Evolutionary conservation across 495 filamentous ascomycete genomes (phyloP).

Genomic region (Achaetomiella virescens): DNA sequence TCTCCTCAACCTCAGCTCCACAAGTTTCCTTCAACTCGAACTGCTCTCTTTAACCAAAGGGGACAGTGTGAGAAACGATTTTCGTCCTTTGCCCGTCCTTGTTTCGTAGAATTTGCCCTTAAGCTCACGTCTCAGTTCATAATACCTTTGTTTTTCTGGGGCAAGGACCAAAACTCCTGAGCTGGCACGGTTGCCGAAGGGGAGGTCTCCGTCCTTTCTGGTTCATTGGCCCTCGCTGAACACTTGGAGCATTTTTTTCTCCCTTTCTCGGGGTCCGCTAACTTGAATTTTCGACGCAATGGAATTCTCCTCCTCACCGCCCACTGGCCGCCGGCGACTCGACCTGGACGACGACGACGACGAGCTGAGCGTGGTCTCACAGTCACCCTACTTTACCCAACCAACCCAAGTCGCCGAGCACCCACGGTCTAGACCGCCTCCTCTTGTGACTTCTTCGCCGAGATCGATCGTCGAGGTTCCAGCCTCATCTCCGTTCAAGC

Average conservation of each 20-base stretch:
- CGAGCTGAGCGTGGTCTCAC: constrained; percentile 15
- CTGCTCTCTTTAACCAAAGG: too few species aligned
- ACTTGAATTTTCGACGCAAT: not conserved
- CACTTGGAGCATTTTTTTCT: not conserved
- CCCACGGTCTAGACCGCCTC: constrained; percentile 10
- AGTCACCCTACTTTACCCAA: constrained; percentile 47
- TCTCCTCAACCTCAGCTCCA: not conserved
- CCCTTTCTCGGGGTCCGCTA: not conserved
- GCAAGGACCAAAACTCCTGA: not conserved
- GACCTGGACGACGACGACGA: constrained; percentile 21
- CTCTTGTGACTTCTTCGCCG: constrained; percentile 33
- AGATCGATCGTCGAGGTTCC: constrained; percentile 68
- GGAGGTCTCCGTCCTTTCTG: not conserved
- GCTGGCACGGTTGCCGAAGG: not conserved
- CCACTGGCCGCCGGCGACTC: constrained; percentile 7
- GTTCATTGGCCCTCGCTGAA: not conserved
- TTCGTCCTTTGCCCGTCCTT: too few species aligned
- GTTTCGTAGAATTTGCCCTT: too few species aligned
- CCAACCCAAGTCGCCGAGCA: constrained; percentile 61
- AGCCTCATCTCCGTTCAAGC: constrained; percentile 67
- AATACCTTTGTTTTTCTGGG: not conserved
- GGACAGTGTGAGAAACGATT: too few species aligned
- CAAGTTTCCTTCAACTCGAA: not conserved
- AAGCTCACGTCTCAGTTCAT: too few species aligned
- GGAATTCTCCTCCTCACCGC: constrained; percentile 19